Percentiles rank a stretch among this genome's conserved stretches.
phyloP scores from a whole-genome alignment of 352 stramenopile genomes.

The Phytopythium aichiense region DNA sequence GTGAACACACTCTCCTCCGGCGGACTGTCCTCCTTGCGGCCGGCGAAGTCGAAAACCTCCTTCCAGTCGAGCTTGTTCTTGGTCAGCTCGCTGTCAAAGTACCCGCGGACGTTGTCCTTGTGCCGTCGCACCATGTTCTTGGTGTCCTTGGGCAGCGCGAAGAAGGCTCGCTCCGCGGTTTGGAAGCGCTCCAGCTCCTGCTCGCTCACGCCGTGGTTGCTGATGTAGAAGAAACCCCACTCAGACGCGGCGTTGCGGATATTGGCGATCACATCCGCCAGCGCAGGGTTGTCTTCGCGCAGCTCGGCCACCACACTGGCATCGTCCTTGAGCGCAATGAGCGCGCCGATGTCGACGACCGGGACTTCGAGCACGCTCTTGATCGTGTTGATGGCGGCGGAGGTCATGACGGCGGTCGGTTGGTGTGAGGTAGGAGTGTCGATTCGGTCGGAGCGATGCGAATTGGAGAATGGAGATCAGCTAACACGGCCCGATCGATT shows the following conservation, averaged over 20 bases:
- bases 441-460: not conserved
- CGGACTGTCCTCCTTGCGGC: conserved; percentile 30
- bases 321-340: conserved; percentile 34
- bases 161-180: conserved; percentile 71
- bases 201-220: conserved; percentile 66
- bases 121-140: conserved; percentile 60
- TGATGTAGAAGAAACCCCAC: conserved; percentile 93
- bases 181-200: conserved; percentile 65
- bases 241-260: conserved; percentile 56
- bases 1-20: conserved; percentile 33
- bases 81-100: conserved; percentile 93
- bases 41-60: conserved; percentile 74
- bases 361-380: conserved; percentile 23
- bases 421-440: not conserved
- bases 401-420: not conserved
- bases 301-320: conserved; percentile 26
- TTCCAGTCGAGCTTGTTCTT: conserved; percentile 94
- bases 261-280: conserved; percentile 35
- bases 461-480: not conserved
- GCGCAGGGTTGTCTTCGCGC: conserved; percentile 4
- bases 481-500: too few relatives aligned
- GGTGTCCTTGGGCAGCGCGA: conserved; percentile 57
- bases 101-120: conserved; percentile 84
- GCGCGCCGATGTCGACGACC: conserved; percentile 37
- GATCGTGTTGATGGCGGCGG: not conserved